Evolutionary conservation across 73 alveolate species (phyloP), one percentile per base, ranked within the genome.

Genomic region (Tetrahymena malaccensis): DNA sequence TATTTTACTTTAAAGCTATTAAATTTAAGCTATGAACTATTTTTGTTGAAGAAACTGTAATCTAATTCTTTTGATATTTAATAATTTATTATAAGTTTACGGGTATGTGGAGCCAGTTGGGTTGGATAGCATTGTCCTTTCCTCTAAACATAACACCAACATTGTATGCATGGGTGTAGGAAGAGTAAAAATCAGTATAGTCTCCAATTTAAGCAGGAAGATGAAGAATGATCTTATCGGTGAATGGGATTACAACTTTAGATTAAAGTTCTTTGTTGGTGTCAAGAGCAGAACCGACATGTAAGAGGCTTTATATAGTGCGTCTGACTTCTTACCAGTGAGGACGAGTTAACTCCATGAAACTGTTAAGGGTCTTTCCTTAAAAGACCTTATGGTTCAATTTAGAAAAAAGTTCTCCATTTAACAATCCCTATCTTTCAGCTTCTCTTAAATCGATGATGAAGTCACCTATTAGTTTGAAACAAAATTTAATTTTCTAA

Each of bases 131-230:
- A 94, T 99, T 98, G 50, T 99, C 99, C 83, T 98, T 98, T 13
- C 99, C 98, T 97, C 99, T 98, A 70, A 97, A 94, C 97, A 98
- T 97, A 94, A 93, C 94, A 85, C 99, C 99, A 40, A 98, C 99
- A 94, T 98, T 98, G 95, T 95, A 98, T 83, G 99, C 99, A 85
- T 99, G 99, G 83, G 98, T 98, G 96, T 97, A 96, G 12, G 99
- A 97, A 56, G 99, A 98, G 96, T 99, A 99, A 97, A 98, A 99
- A 94, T 98, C 99, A 10, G 99, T 98, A 97, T 99, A 99, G 96
- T 98, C 99, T 85, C 99, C 98, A 93, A 98, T 98, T 85, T 96
- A 94, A 34, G 98, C 99, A 17, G 99, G 99, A 85, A 98, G 58
- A 55, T 94, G 96, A 89, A 95, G 40, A 34, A 15, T 33, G 19